Conservation (phyloP, 805 yeast species). For the Starmerella tilneyi region DNA sequence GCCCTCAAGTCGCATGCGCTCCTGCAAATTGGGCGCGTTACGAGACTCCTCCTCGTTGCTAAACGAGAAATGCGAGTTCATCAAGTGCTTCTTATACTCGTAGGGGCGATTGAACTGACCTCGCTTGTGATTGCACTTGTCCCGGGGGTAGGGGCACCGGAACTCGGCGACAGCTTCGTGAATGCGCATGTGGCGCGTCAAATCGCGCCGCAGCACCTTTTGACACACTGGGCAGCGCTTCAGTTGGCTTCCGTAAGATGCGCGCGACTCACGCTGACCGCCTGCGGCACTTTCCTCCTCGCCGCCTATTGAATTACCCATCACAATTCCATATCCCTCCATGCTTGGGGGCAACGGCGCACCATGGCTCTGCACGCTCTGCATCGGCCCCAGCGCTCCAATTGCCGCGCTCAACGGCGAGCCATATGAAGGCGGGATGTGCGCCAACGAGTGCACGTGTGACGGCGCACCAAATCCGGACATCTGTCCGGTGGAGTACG, state of each 20-base stretch:
- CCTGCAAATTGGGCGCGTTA: constrained; percentile 41
- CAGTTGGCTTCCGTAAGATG: background rate
- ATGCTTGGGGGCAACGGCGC: constrained; percentile 1
- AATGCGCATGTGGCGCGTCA: constrained; percentile 53
- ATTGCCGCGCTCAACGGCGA: constrained; percentile 1
- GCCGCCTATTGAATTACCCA: background rate
- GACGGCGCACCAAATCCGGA: constrained; percentile 1
- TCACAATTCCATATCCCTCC: background rate
- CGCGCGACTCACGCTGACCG: background rate
- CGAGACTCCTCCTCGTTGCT: constrained; percentile 38
- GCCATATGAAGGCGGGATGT: constrained; percentile 1
- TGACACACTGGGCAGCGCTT: constrained; percentile 42
- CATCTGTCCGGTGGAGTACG: background rate
- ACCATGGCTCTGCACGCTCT: constrained; percentile 5
- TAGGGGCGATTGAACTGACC: constrained; percentile 59
- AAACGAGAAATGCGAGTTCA: constrained; percentile 50
- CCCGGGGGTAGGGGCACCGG: constrained; percentile 47
- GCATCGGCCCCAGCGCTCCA: constrained; percentile 3
- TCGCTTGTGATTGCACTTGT: constrained; percentile 47
- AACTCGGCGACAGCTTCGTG: constrained; percentile 50
- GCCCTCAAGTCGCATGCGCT: constrained; percentile 44
- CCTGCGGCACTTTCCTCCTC: background rate
- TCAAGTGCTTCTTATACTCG: constrained; percentile 55
- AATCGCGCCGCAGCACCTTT: constrained; percentile 47
- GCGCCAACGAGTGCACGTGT: background rate